Percentiles rank a stretch among this genome's conserved stretches.
These are phyloP conservation scores for Starmerella geochares DNA, from an alignment of 805 yeast genomes.

Conservation along the genomic window DNA sequence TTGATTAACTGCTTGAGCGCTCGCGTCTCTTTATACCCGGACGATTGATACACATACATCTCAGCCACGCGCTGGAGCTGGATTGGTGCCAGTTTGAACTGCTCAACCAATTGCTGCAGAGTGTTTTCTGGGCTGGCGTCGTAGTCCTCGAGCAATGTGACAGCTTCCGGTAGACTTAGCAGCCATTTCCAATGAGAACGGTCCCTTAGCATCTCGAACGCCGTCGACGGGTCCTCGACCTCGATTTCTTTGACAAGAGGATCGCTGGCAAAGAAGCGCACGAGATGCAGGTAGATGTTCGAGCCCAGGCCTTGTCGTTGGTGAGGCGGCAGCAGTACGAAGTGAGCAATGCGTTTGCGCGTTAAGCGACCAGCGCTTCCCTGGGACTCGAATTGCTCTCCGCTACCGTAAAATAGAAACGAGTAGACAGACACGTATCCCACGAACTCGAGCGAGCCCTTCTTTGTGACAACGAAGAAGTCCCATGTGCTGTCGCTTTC, in stretches of 20 bases:
- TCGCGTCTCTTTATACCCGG: conserved; percentile 22
- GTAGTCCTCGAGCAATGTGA: conserved; percentile 17
- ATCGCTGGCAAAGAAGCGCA: conserved; percentile 47
- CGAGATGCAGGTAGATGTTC: conserved; percentile 47
- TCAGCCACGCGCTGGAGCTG: conserved; percentile 73
- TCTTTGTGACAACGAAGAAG: conserved; percentile 45
- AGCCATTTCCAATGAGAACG: conserved; percentile 58
- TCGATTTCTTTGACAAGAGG: conserved; percentile 55
- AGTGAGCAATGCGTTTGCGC: conserved; percentile 79
- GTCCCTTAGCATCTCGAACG: conserved; percentile 84
- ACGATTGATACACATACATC: conserved; percentile 48
- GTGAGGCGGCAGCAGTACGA: conserved; percentile 71
- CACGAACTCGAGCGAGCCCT: conserved; percentile 40
- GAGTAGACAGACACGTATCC: conserved; percentile 80
- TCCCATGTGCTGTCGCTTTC: conserved; percentile 71
- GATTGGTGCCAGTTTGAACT: conserved; percentile 57
- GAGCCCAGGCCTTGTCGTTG: conserved; percentile 65
- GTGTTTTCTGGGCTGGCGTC: conserved; percentile 31
- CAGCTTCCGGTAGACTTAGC: conserved; percentile 22
- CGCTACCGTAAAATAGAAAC: conserved; percentile 65
- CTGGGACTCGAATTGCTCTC: conserved; percentile 35
- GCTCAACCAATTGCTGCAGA: conserved; percentile 33
- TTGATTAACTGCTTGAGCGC: conserved; percentile 52
- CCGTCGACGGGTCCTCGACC: conserved; percentile 90
- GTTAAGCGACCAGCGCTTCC: conserved; percentile 23